phyloP scores from a whole-genome alignment of 805 yeast species.

The Monosporozyma servazzii region DNA sequence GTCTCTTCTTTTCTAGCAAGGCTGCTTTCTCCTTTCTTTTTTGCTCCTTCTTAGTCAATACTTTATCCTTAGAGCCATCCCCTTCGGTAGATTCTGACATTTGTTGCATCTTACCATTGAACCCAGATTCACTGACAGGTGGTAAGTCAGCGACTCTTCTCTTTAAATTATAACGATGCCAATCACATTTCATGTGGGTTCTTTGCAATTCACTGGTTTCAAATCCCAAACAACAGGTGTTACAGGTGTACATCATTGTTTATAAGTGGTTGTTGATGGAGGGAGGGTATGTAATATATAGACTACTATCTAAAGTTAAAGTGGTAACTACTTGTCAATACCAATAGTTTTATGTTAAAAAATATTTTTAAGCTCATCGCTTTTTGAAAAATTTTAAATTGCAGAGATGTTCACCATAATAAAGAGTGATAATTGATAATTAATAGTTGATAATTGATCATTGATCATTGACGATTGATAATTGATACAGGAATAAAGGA shows the following conservation, averaged over 20 bases:
- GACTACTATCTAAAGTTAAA: neutral
- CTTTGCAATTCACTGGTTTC: constrained; percentile 71
- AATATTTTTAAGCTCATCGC: neutral
- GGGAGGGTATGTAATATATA: neutral
- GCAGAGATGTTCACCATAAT: neutral
- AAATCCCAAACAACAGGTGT: constrained; percentile 78
- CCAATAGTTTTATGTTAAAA: neutral
- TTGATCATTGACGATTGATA: too few relatives aligned
- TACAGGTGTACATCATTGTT: constrained; percentile 51
- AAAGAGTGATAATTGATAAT: neutral
- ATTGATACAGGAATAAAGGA: neutral
- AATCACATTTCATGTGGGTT: constrained; percentile 89
- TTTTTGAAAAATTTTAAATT: neutral
- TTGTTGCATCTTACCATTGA: constrained; percentile 53
- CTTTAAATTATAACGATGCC: constrained; percentile 95
- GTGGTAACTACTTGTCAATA: neutral
- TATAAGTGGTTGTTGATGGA: neutral
- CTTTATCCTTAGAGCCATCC: constrained; percentile 18
- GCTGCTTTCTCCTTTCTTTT: constrained; percentile 37
- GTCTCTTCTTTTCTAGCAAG: constrained; percentile 34
- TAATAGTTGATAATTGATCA: too few relatives aligned
- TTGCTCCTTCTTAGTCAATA: constrained; percentile 34
- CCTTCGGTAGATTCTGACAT: neutral
- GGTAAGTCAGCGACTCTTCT: constrained; percentile 87
- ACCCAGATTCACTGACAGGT: constrained; percentile 54